These are phyloP conservation scores for Mycena galopus DNA, from an alignment of 768 basidiomycete species.

Conservation along the genomic window DNA sequence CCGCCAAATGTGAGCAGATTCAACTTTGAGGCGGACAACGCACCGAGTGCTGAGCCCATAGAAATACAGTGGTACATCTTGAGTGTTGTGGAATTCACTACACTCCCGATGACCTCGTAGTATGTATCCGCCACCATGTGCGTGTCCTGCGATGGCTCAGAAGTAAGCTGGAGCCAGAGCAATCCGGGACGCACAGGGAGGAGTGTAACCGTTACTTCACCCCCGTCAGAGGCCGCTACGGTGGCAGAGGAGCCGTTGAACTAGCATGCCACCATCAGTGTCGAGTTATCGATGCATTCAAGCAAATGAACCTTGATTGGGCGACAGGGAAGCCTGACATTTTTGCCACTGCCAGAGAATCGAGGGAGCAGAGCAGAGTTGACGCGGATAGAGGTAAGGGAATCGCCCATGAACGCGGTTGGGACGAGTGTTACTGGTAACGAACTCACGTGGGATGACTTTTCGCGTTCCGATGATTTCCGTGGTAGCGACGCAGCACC, in stretches of 20 bases:
- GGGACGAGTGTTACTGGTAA: background rate
- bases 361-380: conserved; percentile 70
- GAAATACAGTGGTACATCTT: conserved; percentile 67
- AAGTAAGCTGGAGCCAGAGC: background rate
- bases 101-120: conserved; percentile 78
- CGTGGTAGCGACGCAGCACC: too few relatives aligned
- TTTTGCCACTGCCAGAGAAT: conserved; percentile 66
- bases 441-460: background rate
- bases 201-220: conserved; percentile 65
- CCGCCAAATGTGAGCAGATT: background rate
- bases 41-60: conserved; percentile 75
- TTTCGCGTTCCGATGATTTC: background rate
- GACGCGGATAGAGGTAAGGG: conserved; percentile 61
- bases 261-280: conserved; percentile 38
- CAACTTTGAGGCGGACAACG: conserved; percentile 35
- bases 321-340: conserved; percentile 74
- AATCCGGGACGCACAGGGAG: conserved; percentile 49
- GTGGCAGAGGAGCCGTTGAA: conserved; percentile 61
- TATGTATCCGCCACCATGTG: conserved; percentile 62
- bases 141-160: conserved; percentile 49
- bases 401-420: conserved; percentile 18
- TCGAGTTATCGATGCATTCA: background rate
- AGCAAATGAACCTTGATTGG: conserved; percentile 60
- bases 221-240: conserved; percentile 78
- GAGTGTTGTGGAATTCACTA: conserved; percentile 66